Conservation (phyloP, 169 alveolate species). For the Babesia ovis region DNA sequence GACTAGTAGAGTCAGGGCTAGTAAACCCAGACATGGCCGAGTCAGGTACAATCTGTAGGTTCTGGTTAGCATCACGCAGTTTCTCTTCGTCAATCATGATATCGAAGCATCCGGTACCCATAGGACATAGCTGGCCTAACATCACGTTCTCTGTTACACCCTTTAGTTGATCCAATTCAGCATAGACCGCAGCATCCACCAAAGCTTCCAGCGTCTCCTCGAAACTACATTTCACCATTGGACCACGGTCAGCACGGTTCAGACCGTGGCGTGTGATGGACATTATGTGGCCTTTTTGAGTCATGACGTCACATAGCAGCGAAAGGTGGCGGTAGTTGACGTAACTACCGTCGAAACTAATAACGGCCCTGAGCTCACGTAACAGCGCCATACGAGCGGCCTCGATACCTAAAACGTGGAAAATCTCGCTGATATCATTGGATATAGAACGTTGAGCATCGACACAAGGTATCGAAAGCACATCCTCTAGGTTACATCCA, state of each 20-base stretch:
- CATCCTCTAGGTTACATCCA: slow-evolving; percentile 96
- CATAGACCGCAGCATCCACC: slow-evolving; percentile 98
- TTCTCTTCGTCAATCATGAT: slow-evolving; percentile 88
- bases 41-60: slow-evolving; percentile 78
- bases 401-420: slow-evolving; percentile 96
- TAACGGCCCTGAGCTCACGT: slow-evolving; percentile 92
- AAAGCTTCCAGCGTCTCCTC: slow-evolving; percentile 99
- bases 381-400: slow-evolving; percentile 98
- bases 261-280: slow-evolving; percentile 99
- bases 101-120: slow-evolving; percentile 93
- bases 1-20: slow-evolving; percentile 77
- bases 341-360: slow-evolving; percentile 92
- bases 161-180: slow-evolving; percentile 88
- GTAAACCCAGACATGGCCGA: slow-evolving; percentile 76
- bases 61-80: slow-evolving; percentile 86
- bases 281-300: slow-evolving; percentile 98
- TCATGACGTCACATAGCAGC: slow-evolving; percentile 98
- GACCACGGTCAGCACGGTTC: slow-evolving; percentile 97
- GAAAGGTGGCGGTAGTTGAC: slow-evolving; percentile 99
- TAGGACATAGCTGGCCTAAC: slow-evolving; percentile 92
- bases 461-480: slow-evolving; percentile 87
- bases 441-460: slow-evolving; percentile 93
- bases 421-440: slow-evolving; percentile 96
- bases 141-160: slow-evolving; percentile 96
- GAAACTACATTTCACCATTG: slow-evolving; percentile 96